Percentiles rank a stretch among this genome's conserved stretches.
Conservation (phyloP, 169 alveolate genomes). For the Condylostoma magnum region DNA sequence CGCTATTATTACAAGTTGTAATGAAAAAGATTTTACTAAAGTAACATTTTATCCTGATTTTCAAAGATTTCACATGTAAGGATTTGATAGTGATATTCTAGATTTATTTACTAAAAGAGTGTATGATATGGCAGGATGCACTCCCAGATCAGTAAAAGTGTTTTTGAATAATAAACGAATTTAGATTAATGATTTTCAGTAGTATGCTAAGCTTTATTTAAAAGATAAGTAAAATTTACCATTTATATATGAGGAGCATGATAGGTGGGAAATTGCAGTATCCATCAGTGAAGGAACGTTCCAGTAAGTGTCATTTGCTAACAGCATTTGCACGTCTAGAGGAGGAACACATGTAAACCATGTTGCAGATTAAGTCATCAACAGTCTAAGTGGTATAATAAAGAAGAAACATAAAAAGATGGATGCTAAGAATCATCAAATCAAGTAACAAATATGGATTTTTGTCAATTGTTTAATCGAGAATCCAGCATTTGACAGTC, state of each 20-base stretch:
- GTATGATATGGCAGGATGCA: slow-evolving; percentile 98
- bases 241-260: slow-evolving; percentile 55
- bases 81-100: slow-evolving; percentile 90
- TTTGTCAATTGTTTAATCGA: slow-evolving; percentile 96
- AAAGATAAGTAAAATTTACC: slow-evolving; percentile 54
- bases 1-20: slow-evolving; percentile 73
- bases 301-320: slow-evolving; percentile 98
- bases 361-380: slow-evolving; percentile 94
- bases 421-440: slow-evolving; percentile 92
- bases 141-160: slow-evolving; percentile 89
- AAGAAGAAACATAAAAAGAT: slow-evolving; percentile 93
- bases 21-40: slow-evolving; percentile 87
- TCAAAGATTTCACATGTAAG: slow-evolving; percentile 86
- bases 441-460: slow-evolving; percentile 93
- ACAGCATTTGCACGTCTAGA: slow-evolving; percentile 95
- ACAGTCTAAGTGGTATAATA: slow-evolving; percentile 89
- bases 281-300: slow-evolving; percentile 88
- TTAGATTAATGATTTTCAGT: slow-evolving; percentile 89
- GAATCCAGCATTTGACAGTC: slow-evolving; percentile 99
- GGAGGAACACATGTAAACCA: slow-evolving; percentile 99
- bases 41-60: slow-evolving; percentile 98
- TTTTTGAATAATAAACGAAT: slow-evolving; percentile 90
- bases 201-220: slow-evolving; percentile 93
- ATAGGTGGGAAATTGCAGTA: slow-evolving; percentile 85
- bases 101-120: slow-evolving; percentile 95